Evolutionary conservation across 2,329 filamentous ascomycete species (phyloP).

Genomic region (Pleochaeta shiraiana): DNA sequence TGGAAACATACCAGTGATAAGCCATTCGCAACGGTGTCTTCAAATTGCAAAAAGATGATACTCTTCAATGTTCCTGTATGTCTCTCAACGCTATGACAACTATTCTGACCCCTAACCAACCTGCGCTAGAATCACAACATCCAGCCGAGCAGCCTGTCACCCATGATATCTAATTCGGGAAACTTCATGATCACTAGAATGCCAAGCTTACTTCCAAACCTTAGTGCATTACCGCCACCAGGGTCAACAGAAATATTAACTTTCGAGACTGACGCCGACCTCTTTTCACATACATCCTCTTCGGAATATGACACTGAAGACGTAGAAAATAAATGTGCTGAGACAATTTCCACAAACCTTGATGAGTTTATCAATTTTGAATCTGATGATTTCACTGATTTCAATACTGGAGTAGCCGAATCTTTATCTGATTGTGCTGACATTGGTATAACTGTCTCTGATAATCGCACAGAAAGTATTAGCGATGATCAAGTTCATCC

Average conservation of each 20-base stretch:
- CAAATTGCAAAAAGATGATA: conserved; percentile 5
- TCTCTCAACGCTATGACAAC: conserved; percentile 7
- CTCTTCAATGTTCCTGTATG: conserved; percentile 6
- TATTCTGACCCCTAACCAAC: background rate
- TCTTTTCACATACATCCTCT: conserved; percentile 24
- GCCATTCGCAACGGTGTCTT: conserved; percentile 5
- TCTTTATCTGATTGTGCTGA: conserved; percentile 30
- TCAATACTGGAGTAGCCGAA: conserved; percentile 25
- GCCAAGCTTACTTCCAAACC: too few relatives aligned
- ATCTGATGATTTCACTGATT: conserved; percentile 37
- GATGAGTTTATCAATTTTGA: conserved; percentile 51
- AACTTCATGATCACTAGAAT: too few relatives aligned
- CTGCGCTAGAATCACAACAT: background rate
- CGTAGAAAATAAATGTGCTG: conserved; percentile 39
- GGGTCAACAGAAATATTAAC: too few relatives aligned
- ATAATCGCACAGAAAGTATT: conserved; percentile 26
- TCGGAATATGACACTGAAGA: conserved; percentile 35
- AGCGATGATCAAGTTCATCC: conserved; percentile 28
- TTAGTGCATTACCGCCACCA: too few relatives aligned
- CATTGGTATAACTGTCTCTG: conserved; percentile 17
- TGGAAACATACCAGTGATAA: conserved; percentile 5
- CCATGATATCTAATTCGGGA: conserved; percentile 43
- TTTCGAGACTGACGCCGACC: background rate
- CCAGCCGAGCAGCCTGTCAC: conserved; percentile 15
- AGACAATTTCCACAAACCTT: conserved; percentile 16